A percentile compares a stretch with the other conserved stretches of the same genome.
Evolutionary conservation across 768 basidiomycete genomes (phyloP).

Genomic region (Termitomyces sp.): DNA sequence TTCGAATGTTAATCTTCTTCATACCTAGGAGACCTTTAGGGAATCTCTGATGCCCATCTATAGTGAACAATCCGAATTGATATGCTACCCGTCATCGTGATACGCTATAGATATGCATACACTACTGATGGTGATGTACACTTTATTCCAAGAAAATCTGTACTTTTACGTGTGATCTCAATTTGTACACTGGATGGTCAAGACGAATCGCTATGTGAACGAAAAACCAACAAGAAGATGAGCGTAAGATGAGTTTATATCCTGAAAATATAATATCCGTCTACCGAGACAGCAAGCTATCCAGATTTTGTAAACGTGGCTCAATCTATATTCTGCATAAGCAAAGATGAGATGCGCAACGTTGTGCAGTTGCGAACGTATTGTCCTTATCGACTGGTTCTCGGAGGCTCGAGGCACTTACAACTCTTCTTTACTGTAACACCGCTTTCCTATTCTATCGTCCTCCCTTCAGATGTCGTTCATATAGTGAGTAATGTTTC

Average conservation of each 20-base stretch:
- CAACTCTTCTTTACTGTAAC: background rate
- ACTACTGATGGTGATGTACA: too few species aligned
- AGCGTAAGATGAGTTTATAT: background rate
- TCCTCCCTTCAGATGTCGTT: too few species aligned
- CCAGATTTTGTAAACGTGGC: too few species aligned
- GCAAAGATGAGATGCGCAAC: background rate
- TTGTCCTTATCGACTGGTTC: background rate
- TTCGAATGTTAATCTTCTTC: too few species aligned
- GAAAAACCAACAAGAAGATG: background rate
- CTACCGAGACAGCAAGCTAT: too few species aligned
- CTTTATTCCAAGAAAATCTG: background rate
- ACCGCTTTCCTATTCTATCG: too few species aligned
- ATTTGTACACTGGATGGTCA: background rate
- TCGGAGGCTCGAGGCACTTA: background rate
- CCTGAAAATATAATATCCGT: too few species aligned
- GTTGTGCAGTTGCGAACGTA: too few species aligned
- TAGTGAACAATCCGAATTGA: background rate
- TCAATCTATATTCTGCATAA: too few species aligned
- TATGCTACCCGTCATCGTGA: background rate
- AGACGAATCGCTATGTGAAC: too few species aligned
- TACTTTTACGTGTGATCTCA: background rate
- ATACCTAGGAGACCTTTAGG: background rate
- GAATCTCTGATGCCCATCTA: background rate
- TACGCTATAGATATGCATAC: background rate
- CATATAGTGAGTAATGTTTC: background rate